A percentile compares a stretch with the other conserved stretches of the same genome.
Conservation (phyloP, 1,139 yeast species). For the Kodamaea sp. region DNA sequence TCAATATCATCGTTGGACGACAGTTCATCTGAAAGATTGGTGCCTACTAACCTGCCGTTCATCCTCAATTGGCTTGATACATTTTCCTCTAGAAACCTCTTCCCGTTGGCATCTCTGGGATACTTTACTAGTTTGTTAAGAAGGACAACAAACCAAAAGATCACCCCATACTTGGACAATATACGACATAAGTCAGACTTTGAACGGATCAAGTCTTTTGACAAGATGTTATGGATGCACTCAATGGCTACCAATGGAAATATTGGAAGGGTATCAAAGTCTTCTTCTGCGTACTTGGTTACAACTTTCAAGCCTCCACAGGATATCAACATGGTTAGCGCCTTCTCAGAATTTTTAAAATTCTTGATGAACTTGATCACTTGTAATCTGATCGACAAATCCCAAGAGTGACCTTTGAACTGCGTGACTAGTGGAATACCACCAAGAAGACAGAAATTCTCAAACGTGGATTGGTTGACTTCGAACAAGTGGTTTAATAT, state of each 20-base stretch:
- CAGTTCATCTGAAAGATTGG: constrained; percentile 20
- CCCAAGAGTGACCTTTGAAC: constrained; percentile 40
- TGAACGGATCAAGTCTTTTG: constrained; percentile 45
- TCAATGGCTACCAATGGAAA: constrained; percentile 51
- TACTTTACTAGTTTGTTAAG: constrained; percentile 29
- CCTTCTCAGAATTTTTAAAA: constrained; percentile 38
- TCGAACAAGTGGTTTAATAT: constrained; percentile 44
- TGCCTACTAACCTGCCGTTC: constrained; percentile 6
- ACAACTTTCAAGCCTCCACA: constrained; percentile 58
- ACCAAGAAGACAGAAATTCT: constrained; percentile 56
- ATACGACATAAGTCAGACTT: constrained; percentile 59
- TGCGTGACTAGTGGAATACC: constrained; percentile 56
- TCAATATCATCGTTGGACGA: constrained; percentile 19
- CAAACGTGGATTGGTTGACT: constrained; percentile 38
- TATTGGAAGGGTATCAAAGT: constrained; percentile 45
- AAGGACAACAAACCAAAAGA: constrained; percentile 51
- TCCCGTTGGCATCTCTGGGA: neutral
- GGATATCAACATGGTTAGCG: constrained; percentile 52
- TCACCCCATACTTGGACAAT: constrained; percentile 48
- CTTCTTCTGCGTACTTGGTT: constrained; percentile 56
- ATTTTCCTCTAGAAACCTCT: neutral
- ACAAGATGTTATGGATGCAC: constrained; percentile 45
- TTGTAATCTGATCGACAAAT: constrained; percentile 39
- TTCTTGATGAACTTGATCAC: constrained; percentile 47
- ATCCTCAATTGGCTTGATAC: neutral